A percentile compares a stretch with the other conserved stretches of the same genome.
Conservation (phyloP, 2,329 filamentous ascomycete species). For the Verticillium nonalfalfae region DNA sequence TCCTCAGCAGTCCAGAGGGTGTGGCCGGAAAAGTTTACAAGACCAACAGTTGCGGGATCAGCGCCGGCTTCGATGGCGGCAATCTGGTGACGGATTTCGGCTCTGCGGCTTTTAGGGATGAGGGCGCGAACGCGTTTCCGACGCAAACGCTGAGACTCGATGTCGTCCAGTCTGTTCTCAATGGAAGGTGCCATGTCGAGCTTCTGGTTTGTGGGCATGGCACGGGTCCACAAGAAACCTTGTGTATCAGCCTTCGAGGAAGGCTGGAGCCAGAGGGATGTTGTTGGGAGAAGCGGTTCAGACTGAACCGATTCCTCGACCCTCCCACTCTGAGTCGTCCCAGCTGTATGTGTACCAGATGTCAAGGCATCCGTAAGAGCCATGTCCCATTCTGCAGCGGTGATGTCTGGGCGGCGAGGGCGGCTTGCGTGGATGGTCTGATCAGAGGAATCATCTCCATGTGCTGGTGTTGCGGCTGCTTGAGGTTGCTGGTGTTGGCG, state of each 20-base stretch:
- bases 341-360: conserved; percentile 18
- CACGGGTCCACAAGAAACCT: neutral
- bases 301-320: no score
- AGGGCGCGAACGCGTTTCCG: conserved; percentile 3
- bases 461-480: conserved; percentile 2
- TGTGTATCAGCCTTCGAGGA: neutral
- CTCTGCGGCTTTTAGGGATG: conserved; percentile 7
- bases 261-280: neutral
- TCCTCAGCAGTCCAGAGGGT: conserved; percentile 7
- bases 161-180: conserved; percentile 1
- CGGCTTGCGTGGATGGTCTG: conserved; percentile 10
- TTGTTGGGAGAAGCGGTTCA: neutral
- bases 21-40: conserved; percentile 5
- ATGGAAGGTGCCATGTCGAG: neutral
- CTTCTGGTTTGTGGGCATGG: neutral
- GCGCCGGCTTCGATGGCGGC: conserved; percentile 15
- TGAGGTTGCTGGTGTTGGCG: neutral
- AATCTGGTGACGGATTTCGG: conserved; percentile 18
- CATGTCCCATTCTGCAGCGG: conserved; percentile 26
- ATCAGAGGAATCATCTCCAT: conserved; percentile 11
- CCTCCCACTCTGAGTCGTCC: neutral
- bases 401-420: conserved; percentile 11
- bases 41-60: conserved; percentile 8
- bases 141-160: conserved; percentile 4
- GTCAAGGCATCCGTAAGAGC: conserved; percentile 29